A percentile compares a stretch with the other conserved stretches of the same genome.
Conservation (phyloP, 805 yeast species). For the Myxozyma kluyveri region DNA sequence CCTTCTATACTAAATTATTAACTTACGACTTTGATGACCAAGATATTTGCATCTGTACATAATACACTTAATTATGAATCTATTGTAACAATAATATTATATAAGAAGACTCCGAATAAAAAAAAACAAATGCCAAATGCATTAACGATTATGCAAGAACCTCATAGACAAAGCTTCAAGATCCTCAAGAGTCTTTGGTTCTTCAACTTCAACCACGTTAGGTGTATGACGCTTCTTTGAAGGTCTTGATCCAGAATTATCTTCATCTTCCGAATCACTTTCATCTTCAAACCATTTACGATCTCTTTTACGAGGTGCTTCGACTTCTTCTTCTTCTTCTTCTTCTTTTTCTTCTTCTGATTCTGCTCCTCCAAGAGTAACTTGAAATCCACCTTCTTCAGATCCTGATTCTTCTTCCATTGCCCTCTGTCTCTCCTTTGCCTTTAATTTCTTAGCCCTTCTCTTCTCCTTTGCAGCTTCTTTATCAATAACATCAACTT, state of each 20-base stretch:
- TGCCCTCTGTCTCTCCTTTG: conserved; percentile 36
- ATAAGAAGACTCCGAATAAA: background rate
- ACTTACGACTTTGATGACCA: background rate
- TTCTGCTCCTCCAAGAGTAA: too few species aligned
- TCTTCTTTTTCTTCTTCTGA: conserved; percentile 38
- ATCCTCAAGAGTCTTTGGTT: conserved; percentile 89
- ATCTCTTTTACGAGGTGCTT: conserved; percentile 33
- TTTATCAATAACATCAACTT: conserved; percentile 76
- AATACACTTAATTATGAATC: too few species aligned
- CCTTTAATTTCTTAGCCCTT: conserved; percentile 82
- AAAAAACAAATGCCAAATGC: background rate
- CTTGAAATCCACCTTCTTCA: too few species aligned
- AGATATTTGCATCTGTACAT: background rate
- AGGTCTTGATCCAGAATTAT: conserved; percentile 4
- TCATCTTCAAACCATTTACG: conserved; percentile 29
- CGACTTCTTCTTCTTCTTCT: conserved; percentile 53
- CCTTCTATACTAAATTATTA: conserved; percentile 9
- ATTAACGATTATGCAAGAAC: conserved; percentile 34
- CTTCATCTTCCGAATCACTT: conserved; percentile 32
- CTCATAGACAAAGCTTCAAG: conserved; percentile 78
- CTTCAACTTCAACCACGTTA: conserved; percentile 68
- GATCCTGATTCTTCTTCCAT: conserved; percentile 35
- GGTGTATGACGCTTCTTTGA: conserved; percentile 32
- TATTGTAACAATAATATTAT: background rate
- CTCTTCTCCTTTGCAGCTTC: conserved; percentile 69